Percentiles rank a stretch among this genome's conserved stretches.
These are phyloP conservation scores for Sabuloglossum arenarium DNA, from an alignment of 495 filamentous ascomycete species.

Conservation along the genomic window DNA sequence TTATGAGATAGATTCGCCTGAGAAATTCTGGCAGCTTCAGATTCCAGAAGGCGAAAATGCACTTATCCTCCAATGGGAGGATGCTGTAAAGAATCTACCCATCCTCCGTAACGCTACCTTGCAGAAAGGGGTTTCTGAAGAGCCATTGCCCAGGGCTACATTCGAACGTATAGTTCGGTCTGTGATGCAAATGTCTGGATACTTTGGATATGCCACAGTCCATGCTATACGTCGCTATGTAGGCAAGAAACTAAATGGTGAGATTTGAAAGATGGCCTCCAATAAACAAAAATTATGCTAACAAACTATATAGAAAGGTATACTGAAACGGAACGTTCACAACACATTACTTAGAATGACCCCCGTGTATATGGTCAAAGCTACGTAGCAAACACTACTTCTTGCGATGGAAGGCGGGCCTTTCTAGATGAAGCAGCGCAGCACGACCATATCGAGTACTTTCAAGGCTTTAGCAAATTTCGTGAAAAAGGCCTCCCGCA, in stretches of 20 bases:
- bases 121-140: background rate
- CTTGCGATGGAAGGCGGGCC: background rate
- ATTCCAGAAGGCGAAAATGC: conserved; percentile 1
- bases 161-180: conserved; percentile 3
- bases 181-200: conserved; percentile 2
- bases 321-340: conserved; percentile 3
- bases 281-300: background rate
- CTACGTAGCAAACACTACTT: conserved; percentile 5
- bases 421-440: background rate
- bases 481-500: conserved; percentile 3
- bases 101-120: conserved; percentile 4
- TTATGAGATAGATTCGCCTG: background rate
- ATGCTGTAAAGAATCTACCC: background rate
- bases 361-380: conserved; percentile 2
- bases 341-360: conserved; percentile 2
- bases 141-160: background rate
- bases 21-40: conserved; percentile 2
- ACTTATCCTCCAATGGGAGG: conserved; percentile 5
- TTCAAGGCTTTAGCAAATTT: conserved; percentile 3
- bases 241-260: conserved; percentile 1
- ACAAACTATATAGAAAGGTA: background rate
- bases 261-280: background rate
- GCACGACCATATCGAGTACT: background rate
- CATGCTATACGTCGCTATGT: background rate
- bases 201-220: conserved; percentile 1